Conservation (phyloP, 106 monocot genomes). For the Dioscorea zingiberensis region DNA sequence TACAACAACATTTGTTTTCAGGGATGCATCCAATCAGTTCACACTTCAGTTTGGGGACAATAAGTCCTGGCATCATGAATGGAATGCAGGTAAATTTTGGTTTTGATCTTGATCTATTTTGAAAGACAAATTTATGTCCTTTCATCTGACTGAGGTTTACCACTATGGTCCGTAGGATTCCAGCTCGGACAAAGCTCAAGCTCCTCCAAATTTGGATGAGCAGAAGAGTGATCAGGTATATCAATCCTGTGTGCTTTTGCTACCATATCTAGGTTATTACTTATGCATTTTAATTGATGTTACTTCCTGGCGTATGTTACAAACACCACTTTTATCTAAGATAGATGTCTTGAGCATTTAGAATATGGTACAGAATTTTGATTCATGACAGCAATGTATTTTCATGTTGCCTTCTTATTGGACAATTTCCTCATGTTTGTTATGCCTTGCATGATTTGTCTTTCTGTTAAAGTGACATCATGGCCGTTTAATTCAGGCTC, state of each 20-base stretch:
- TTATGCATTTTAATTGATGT: background rate
- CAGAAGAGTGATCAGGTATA: constrained; percentile 72
- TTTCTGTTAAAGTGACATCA: too few species aligned
- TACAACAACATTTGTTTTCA: too few species aligned
- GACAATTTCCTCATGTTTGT: too few species aligned
- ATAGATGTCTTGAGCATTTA: too few species aligned
- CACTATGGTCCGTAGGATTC: too few species aligned
- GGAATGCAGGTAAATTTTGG: constrained; percentile 52
- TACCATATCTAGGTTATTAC: background rate
- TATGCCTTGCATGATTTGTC: background rate
- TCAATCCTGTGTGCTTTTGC: background rate
- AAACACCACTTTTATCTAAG: too few species aligned
- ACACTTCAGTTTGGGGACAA: constrained; percentile 75
- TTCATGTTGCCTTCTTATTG: too few species aligned
- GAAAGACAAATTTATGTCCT: too few species aligned
- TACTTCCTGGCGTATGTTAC: too few species aligned
- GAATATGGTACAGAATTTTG: background rate
- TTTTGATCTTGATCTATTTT: too few species aligned
- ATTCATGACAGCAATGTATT: background rate
- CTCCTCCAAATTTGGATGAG: constrained; percentile 93
- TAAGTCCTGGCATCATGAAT: constrained; percentile 60
- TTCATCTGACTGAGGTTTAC: too few species aligned
- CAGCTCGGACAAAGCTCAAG: constrained; percentile 31
- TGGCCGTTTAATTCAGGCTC: constrained; percentile 26
- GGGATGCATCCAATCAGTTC: constrained; percentile 38